phyloP scores from a whole-genome alignment of 768 basidiomycete genomes.

The Trametes villosa region DNA sequence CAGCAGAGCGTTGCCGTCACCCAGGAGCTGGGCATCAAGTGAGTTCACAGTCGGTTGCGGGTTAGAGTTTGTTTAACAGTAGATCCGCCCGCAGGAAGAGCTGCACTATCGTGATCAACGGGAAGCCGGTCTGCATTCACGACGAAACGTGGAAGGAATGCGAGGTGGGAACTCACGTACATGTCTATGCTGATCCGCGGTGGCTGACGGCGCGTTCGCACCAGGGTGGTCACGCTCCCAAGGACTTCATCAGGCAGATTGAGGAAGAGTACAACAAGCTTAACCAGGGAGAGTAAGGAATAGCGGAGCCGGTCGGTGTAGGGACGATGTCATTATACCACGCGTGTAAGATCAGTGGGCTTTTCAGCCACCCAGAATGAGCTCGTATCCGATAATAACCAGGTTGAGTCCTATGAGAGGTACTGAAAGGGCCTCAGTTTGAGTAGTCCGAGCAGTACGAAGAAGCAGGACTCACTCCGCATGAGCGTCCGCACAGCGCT shows the following conservation, averaged over 20 bases:
- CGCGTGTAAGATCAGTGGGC: slow-evolving; percentile 16
- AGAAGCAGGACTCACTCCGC: slow-evolving; percentile 74
- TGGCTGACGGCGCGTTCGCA: slow-evolving; percentile 1
- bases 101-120: slow-evolving; percentile 84
- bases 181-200: neutral
- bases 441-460: slow-evolving; percentile 9
- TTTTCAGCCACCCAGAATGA: slow-evolving; percentile 61
- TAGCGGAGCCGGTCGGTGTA: neutral
- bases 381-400: slow-evolving; percentile 84
- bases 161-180: slow-evolving; percentile 52
- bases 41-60: slow-evolving; percentile 26
- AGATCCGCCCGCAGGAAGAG: slow-evolving; percentile 60
- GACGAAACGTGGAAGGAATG: slow-evolving; percentile 82
- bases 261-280: slow-evolving; percentile 70
- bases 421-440: slow-evolving; percentile 56
- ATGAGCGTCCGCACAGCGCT: slow-evolving; percentile 94
- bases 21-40: slow-evolving; percentile 59
- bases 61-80: neutral
- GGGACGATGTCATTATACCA: slow-evolving; percentile 21
- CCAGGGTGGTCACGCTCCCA: slow-evolving; percentile 72
- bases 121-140: slow-evolving; percentile 68
- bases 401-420: slow-evolving; percentile 90
- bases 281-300: slow-evolving; percentile 41
- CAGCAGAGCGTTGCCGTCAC: slow-evolving; percentile 57
- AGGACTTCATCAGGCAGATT: slow-evolving; percentile 81